Base-by-base conservation (phyloP, 1,284 basidiomycete species). In the Ustilago curta region DNA sequence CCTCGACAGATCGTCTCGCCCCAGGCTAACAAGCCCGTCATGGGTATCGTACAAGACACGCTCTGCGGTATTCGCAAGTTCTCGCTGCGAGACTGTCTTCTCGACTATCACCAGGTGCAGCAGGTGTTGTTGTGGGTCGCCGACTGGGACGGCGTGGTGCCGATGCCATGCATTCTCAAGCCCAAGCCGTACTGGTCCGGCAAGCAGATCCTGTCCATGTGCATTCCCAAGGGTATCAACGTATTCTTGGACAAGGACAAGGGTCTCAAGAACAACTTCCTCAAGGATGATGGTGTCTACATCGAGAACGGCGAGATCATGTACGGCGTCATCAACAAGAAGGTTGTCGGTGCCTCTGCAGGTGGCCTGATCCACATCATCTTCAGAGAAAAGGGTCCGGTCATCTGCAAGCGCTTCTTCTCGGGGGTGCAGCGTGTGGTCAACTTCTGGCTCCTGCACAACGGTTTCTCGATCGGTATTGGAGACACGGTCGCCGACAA, bases 1-100 rank as follows among this genome's bases (percentile, higher is more conserved):
- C 93, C 96, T 6, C 90, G 93, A 70, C 94, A 99, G 92, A 99
- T 99, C 81, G 95, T 99, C 74, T 98, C 96, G 11, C 97, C 97
- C 0, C 97, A 99, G 88, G 96, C 95, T 56, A 99, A 99, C 88
- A 98, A 98, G 87, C 97, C 97, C 7, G 97, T 99, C 81, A 99
- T 99, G 97, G 97, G 95, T 70, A 99, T 99, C 77, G 97, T 99
- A 32, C 97, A 99, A 86, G 97, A 99, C 85, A 99, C 96, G 0
- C 91, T 99, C 0, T 98, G 95, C 83, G 96, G 97, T 85, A 91
- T 99, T 64, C 92, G 96, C 72, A 99, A 99, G 87, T 95, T 99
- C 83, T 98, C 96, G 0, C 88, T 99, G 12, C 92, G 96, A 37
- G 97, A 99, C 67, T 78, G 76, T 49, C 68, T 84, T 45, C 65